Evolutionary conservation across 768 basidiomycete species (phyloP).

Genomic region (Vararia minispora): DNA sequence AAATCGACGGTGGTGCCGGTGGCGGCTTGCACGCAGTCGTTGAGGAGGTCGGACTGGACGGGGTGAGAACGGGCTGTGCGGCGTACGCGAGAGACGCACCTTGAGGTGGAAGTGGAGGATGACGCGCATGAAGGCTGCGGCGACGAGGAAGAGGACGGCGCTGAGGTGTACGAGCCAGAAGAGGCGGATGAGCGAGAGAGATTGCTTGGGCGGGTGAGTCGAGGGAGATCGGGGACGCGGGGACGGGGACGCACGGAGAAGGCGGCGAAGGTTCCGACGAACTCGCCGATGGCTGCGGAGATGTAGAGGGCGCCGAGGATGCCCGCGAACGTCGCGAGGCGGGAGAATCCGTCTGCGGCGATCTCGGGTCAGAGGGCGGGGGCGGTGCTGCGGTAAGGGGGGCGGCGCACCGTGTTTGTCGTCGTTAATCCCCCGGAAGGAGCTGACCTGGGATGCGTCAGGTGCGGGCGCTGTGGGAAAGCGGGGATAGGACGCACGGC

Average conservation of each 20-base stretch:
- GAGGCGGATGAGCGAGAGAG: slow-evolving; percentile 35
- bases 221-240: background rate
- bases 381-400: background rate
- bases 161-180: slow-evolving; percentile 43
- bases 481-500: slow-evolving; percentile 1
- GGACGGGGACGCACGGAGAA: slow-evolving; percentile 29
- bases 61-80: background rate
- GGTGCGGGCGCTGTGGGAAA: background rate
- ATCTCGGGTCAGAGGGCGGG: background rate
- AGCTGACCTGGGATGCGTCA: slow-evolving; percentile 37
- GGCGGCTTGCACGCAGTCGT: slow-evolving; percentile 36
- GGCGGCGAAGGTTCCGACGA: slow-evolving; percentile 43
- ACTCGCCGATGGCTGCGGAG: slow-evolving; percentile 37
- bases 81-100: slow-evolving; percentile 24
- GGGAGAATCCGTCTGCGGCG: slow-evolving; percentile 29
- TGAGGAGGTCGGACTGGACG: slow-evolving; percentile 43
- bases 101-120: slow-evolving; percentile 61
- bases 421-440: slow-evolving; percentile 41
- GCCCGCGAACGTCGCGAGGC: slow-evolving; percentile 42
- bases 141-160: slow-evolving; percentile 38
- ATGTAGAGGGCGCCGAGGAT: slow-evolving; percentile 51
- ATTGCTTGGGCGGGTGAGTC: slow-evolving; percentile 47
- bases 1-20: slow-evolving; percentile 22
- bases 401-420: slow-evolving; percentile 36
- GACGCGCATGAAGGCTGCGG: slow-evolving; percentile 39